Percentiles rank a stretch among this genome's conserved stretches.
Evolutionary conservation across 371 early-diverging fungal species (phyloP).

Genomic region (Syncephalastrum racemosum): DNA sequence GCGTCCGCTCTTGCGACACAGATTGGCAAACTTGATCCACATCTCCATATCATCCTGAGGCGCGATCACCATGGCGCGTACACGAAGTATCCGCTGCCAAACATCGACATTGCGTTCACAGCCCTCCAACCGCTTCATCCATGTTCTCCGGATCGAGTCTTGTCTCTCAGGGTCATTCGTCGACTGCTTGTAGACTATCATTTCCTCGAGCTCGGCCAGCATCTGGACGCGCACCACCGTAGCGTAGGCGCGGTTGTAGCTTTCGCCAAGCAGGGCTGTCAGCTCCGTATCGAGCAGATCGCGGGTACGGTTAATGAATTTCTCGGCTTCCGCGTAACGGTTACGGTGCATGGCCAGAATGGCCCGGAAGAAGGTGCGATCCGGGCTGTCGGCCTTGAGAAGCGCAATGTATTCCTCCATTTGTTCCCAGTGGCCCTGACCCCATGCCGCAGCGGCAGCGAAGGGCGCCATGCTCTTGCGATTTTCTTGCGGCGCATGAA

Average conservation of each 20-base stretch:
- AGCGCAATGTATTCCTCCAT: slow-evolving; percentile 89
- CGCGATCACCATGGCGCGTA: slow-evolving; percentile 85
- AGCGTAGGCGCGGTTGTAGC: slow-evolving; percentile 92
- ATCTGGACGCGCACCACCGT: slow-evolving; percentile 92
- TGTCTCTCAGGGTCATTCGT: slow-evolving; percentile 84
- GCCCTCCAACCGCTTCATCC: slow-evolving; percentile 86
- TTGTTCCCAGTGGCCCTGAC: slow-evolving; percentile 86
- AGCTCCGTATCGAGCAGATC: slow-evolving; percentile 88
- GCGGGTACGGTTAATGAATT: slow-evolving; percentile 80
- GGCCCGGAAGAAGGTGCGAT: slow-evolving; percentile 79
- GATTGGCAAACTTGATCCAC: slow-evolving; percentile 94
- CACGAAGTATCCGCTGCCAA: slow-evolving; percentile 92
- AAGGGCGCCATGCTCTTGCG: slow-evolving; percentile 78
- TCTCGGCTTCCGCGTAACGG: slow-evolving; percentile 73
- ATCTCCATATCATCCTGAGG: slow-evolving; percentile 93
- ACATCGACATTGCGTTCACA: slow-evolving; percentile 94
- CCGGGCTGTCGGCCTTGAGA: slow-evolving; percentile 77
- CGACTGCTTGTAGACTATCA: slow-evolving; percentile 85
- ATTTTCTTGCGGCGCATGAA: slow-evolving; percentile 48
- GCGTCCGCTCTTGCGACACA: slow-evolving; percentile 91
- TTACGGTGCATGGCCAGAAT: slow-evolving; percentile 87
- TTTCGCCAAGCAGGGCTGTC: slow-evolving; percentile 90
- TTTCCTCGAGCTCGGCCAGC: slow-evolving; percentile 97
- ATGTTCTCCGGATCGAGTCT: slow-evolving; percentile 78
- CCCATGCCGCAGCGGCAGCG: slow-evolving; percentile 96